Conservation (phyloP, 805 yeast species). For the Yueomyces sinensis region DNA sequence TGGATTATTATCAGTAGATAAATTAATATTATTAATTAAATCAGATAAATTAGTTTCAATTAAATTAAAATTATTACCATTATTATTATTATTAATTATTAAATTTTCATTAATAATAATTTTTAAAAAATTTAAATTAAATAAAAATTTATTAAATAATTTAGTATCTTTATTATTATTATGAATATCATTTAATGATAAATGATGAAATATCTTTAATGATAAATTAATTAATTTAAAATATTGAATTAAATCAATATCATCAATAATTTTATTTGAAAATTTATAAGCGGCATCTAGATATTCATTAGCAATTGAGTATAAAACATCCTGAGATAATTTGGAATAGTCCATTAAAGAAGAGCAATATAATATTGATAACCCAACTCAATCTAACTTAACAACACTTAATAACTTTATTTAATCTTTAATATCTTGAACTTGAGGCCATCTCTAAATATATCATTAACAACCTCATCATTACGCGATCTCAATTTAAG, state of each 20-base stretch:
- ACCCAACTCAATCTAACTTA: no score
- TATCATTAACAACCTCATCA: no score
- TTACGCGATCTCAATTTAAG: no score
- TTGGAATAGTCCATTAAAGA: no score
- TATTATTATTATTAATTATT: no score
- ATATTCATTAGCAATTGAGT: conserved; percentile 16
- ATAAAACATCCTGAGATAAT: conserved; percentile 2
- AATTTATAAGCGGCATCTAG: conserved; percentile 10
- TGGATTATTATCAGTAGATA: neutral
- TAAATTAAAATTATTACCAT: neutral
- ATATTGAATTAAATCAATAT: conserved; percentile 19
- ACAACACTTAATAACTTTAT: no score
- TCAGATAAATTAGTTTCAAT: neutral
- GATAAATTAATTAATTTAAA: conserved; percentile 16
- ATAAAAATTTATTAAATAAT: neutral
- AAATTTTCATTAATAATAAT: neutral
- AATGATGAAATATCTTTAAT: neutral
- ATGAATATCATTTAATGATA: neutral
- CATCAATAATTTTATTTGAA: conserved; percentile 7
- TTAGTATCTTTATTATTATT: neutral
- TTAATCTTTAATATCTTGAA: no score
- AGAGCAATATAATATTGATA: no score
- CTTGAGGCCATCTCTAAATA: no score
- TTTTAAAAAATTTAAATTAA: neutral
- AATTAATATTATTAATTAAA: neutral